Conservation (phyloP, 139 green algal species). For the Chlorella sp. region DNA sequence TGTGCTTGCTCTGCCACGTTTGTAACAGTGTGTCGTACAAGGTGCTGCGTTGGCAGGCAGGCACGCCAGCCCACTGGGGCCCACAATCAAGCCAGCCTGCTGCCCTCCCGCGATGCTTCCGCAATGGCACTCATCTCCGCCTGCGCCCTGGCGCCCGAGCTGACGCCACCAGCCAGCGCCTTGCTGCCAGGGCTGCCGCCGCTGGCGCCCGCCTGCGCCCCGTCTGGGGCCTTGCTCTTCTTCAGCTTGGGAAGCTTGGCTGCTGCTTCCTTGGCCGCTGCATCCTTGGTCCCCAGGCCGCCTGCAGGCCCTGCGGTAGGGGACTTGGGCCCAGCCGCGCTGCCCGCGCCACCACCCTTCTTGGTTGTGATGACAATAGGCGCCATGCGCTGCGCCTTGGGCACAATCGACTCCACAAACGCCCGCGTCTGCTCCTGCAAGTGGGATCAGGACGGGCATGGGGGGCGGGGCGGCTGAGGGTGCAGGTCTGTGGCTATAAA, state of each 20-base stretch:
- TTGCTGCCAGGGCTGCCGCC: neutral
- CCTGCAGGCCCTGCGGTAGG: neutral
- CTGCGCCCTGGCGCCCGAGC: neutral
- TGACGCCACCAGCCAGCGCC: neutral
- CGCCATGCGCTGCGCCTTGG: conserved; percentile 13
- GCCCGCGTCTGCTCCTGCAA: conserved; percentile 17
- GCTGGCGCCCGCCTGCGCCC: neutral
- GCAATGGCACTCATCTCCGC: conserved; percentile 7
- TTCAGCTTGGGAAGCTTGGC: conserved; percentile 25
- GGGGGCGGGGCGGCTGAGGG: too few relatives aligned
- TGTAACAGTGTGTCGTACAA: neutral
- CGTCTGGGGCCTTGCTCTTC: neutral
- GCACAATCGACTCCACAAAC: conserved; percentile 5
- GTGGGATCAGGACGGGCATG: neutral
- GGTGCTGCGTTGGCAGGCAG: neutral
- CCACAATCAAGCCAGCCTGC: neutral
- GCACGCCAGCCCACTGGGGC: too few relatives aligned
- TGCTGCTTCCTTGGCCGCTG: conserved; percentile 6
- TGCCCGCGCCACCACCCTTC: neutral
- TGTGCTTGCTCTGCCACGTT: neutral
- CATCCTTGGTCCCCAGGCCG: conserved; percentile 2
- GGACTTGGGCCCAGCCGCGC: neutral
- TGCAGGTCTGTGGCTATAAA: too few relatives aligned
- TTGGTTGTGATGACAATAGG: neutral
- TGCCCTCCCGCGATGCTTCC: conserved; percentile 14